Evolutionary conservation across 371 early-diverging fungal species (phyloP).

Genomic region (Rhizopus microsporus): DNA sequence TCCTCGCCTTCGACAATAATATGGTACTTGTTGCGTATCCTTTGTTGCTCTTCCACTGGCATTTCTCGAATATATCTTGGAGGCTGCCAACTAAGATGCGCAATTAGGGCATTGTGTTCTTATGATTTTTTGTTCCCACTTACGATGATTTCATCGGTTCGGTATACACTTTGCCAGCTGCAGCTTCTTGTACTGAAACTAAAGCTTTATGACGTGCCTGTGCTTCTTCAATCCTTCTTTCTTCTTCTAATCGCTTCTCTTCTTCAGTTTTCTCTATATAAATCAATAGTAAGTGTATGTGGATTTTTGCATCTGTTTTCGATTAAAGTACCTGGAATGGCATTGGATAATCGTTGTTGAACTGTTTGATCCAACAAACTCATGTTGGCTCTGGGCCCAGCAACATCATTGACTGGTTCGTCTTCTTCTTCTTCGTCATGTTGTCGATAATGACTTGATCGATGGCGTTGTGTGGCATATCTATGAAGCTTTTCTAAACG

Average conservation of each 20-base stretch:
- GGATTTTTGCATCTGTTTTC: neutral
- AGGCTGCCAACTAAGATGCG: slow-evolving; percentile 70
- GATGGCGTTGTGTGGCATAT: slow-evolving; percentile 45
- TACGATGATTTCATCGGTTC: slow-evolving; percentile 83
- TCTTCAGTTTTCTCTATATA: slow-evolving; percentile 55
- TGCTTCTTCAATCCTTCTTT: slow-evolving; percentile 80
- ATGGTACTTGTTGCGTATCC: slow-evolving; percentile 65
- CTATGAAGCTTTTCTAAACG: slow-evolving; percentile 59
- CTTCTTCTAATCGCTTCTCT: slow-evolving; percentile 83
- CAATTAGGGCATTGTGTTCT: neutral
- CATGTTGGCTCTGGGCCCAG: slow-evolving; percentile 65
- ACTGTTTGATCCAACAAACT: slow-evolving; percentile 87
- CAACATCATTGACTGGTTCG: slow-evolving; percentile 39
- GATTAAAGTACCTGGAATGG: slow-evolving; percentile 40
- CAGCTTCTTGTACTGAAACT: slow-evolving; percentile 85
- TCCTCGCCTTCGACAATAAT: slow-evolving; percentile 77
- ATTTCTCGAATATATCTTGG: slow-evolving; percentile 68
- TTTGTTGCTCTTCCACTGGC: slow-evolving; percentile 52
- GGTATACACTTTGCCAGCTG: slow-evolving; percentile 82
- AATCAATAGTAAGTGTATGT: neutral
- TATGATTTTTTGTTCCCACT: neutral
- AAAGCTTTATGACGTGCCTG: slow-evolving; percentile 79
- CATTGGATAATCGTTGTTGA: slow-evolving; percentile 66
- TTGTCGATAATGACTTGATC: slow-evolving; percentile 26
- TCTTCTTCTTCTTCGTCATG: slow-evolving; percentile 34